These are phyloP conservation scores for Colletotrichum sp. DNA, from an alignment of 2,329 filamentous ascomycete species.

Conservation along the genomic window DNA sequence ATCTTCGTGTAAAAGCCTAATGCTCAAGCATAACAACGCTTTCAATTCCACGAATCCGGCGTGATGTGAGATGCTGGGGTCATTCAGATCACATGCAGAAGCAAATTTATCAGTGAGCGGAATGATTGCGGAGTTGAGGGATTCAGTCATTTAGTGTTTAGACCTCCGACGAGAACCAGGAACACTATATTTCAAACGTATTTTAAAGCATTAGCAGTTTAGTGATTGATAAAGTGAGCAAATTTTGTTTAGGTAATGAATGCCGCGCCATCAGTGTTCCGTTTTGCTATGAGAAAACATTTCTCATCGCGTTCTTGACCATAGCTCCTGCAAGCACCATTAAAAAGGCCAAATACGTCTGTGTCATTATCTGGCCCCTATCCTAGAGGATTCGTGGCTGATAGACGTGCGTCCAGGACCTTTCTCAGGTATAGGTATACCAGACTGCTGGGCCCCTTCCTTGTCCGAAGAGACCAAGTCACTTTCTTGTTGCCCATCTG, in stretches of 20 bases:
- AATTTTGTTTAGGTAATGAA: not conserved
- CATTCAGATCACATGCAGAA: not conserved
- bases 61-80: not conserved
- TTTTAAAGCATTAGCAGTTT: not conserved
- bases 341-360: not conserved
- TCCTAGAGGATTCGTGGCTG: not conserved
- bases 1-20: not conserved
- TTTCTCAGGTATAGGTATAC: not conserved
- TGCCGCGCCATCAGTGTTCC: not conserved
- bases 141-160: too few relatives aligned
- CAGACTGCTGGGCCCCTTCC: not conserved
- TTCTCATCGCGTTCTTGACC: not conserved
- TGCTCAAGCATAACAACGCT: not conserved
- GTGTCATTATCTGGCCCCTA: rapidly evolving
- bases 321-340: not conserved
- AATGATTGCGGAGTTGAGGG: not conserved
- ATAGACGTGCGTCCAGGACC: not conserved
- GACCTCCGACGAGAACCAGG: not conserved
- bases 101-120: not conserved
- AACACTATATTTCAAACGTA: not conserved
- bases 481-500: not conserved
- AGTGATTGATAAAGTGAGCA: rapidly evolving
- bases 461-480: not conserved
- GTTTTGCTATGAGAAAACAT: not conserved
- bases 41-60: not conserved